Conservation (phyloP, 768 basidiomycete genomes). For the Pholiota microspora region DNA sequence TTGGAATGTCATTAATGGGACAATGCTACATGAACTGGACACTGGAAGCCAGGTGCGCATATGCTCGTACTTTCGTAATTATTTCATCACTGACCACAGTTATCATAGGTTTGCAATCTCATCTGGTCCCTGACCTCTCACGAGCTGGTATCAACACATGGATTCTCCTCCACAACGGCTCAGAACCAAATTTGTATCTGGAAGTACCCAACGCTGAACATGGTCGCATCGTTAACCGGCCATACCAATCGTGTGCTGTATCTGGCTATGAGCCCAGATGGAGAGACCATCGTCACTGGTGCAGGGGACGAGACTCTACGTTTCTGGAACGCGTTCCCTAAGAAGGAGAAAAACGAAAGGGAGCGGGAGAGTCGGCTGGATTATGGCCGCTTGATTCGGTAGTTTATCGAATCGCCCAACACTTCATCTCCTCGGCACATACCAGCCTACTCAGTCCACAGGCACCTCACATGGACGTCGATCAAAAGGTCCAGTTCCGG, state of each 20-base stretch:
- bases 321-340: conserved; percentile 98
- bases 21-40: conserved; percentile 83
- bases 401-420: conserved; percentile 4
- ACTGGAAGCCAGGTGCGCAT: conserved; percentile 89
- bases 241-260: conserved; percentile 95
- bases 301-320: conserved; percentile 96
- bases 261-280: conserved; percentile 96
- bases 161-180: conserved; percentile 89
- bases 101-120: conserved; percentile 95
- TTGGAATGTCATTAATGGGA: conserved; percentile 91
- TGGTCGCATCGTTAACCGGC: conserved; percentile 92
- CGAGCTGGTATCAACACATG: conserved; percentile 97
- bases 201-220: conserved; percentile 91
- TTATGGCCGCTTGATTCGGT: conserved; percentile 55
- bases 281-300: conserved; percentile 97
- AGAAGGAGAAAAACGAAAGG: conserved; percentile 46
- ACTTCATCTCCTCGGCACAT: no score
- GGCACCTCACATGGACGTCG: no score
- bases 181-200: conserved; percentile 97
- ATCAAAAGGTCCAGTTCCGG: no score
- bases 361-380: conserved; percentile 45
- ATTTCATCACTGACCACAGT: conserved; percentile 11
- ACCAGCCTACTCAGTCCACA: no score
- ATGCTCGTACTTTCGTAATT: neutral
- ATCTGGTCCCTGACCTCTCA: conserved; percentile 96